Evolutionary conservation across 2,329 filamentous ascomycete genomes (phyloP).

Genomic region (Phaeophleospora eucalypticola): DNA sequence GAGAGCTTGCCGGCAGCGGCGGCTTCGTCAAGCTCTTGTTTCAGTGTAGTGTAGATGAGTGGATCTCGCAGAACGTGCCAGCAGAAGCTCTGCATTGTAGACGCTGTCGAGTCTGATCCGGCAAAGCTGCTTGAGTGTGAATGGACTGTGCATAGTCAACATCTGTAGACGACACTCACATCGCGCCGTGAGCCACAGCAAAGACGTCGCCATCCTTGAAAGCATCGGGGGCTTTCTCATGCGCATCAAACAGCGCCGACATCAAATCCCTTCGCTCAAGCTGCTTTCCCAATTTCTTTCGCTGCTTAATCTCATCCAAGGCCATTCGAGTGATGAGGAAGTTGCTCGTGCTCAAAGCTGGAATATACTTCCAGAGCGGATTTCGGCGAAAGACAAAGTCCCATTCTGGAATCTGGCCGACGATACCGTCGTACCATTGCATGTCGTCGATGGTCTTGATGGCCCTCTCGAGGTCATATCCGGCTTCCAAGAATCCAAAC

Average conservation of each 20-base stretch:
- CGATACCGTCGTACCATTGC: constrained; percentile 52
- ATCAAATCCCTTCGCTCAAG: constrained; percentile 49
- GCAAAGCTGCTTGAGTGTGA: no score
- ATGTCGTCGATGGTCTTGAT: constrained; percentile 52
- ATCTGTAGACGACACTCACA: constrained; percentile 47
- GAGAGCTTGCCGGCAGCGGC: constrained; percentile 20
- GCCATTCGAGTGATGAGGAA: constrained; percentile 52
- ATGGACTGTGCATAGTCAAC: no score
- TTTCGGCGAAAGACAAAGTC: constrained; percentile 49
- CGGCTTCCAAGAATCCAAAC: constrained; percentile 52
- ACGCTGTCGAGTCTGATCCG: constrained; percentile 59
- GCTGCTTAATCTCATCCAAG: constrained; percentile 44
- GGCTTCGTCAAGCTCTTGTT: constrained; percentile 35
- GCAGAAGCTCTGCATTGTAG: constrained; percentile 56
- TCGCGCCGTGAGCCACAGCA: constrained; percentile 55
- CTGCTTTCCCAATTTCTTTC: constrained; percentile 47
- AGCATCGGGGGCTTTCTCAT: constrained; percentile 47
- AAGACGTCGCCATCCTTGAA: constrained; percentile 54
- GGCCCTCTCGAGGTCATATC: constrained; percentile 48
- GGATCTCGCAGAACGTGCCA: constrained; percentile 47
- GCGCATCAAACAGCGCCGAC: constrained; percentile 50
- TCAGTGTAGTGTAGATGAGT: constrained; percentile 47
- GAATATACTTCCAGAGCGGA: constrained; percentile 46
- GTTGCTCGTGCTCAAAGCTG: constrained; percentile 43
- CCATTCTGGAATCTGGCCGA: constrained; percentile 51